Evolutionary conservation across 345 rosid genomes (phyloP).

Genomic region (Camelina neglecta): DNA sequence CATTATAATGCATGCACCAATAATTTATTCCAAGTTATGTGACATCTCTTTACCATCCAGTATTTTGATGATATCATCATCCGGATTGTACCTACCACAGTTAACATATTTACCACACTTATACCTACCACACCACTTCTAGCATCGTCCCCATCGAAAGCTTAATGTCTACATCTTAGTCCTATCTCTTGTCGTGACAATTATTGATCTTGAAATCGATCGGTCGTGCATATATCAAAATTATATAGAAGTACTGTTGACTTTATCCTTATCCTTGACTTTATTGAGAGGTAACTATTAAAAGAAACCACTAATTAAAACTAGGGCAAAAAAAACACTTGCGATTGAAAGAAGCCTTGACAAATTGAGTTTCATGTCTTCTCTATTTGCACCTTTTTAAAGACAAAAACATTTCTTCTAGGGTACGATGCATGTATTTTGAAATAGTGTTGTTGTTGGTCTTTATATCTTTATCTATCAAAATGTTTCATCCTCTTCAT

Average conservation of each 20-base stretch:
- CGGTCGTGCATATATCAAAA: slow-evolving; percentile 32
- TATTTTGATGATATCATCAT: slow-evolving; percentile 9
- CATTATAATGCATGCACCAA: slow-evolving; percentile 25
- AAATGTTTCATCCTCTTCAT: slow-evolving; percentile 30
- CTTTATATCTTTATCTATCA: slow-evolving; percentile 24
- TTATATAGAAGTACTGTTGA: slow-evolving; percentile 38
- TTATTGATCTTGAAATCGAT: slow-evolving; percentile 33
- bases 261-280: slow-evolving; percentile 41
- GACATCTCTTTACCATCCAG: background rate
- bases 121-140: slow-evolving; percentile 31
- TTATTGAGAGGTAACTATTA: slow-evolving; percentile 29
- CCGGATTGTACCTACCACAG: slow-evolving; percentile 1
- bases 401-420: slow-evolving; percentile 18
- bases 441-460: slow-evolving; percentile 22
- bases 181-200: slow-evolving; percentile 42
- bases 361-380: slow-evolving; percentile 31
- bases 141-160: slow-evolving; percentile 30
- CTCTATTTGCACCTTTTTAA: slow-evolving; percentile 24
- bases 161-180: slow-evolving; percentile 35
- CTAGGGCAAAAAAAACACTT: slow-evolving; percentile 35
- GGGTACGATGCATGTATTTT: slow-evolving; percentile 23
- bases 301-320: slow-evolving; percentile 30
- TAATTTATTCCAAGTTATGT: background rate
- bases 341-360: slow-evolving; percentile 37
- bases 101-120: slow-evolving; percentile 26